Base-by-base conservation (phyloP, 2,329 filamentous ascomycete species). In the Leptographium flavum region DNA sequence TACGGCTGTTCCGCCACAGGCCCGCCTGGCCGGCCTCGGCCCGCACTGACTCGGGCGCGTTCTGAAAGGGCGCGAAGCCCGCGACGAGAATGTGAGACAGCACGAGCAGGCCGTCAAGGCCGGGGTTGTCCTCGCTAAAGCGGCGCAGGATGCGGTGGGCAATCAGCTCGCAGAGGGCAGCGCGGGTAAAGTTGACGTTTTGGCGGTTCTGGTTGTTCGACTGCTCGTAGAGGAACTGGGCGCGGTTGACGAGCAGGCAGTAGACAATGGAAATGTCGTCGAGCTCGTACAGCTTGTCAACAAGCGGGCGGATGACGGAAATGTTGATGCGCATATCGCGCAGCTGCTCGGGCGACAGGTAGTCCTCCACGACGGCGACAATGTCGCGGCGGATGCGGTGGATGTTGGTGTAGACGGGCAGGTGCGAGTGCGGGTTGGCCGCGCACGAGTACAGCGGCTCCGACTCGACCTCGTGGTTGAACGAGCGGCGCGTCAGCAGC, bases 61-160 rank as follows among this genome's bases (percentile, higher is more conserved):
- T 85, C 61, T 92, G 85, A 54, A 92, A 92, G 1, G 86, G 85
- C 55, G 87, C 81, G 55, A 93, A 92, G 14, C 83, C 83, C 15
- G 84, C 83, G 14, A 93, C 82, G 19, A 92, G 73, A 28, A 92
- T 81, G 53, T 88, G 83, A 6, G 85, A 78, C 6, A 92, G 69
- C 21, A 86, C 66, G 5, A 92, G 66, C 13, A 92, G 69, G 1
- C 84, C 83, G 23, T 79, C 70, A 0, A 77, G 68, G 5, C 82
- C 83, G 14, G 78, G 74, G 47, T 84, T 78, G 53, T 87, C 80
- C 62, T 92, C 85, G 53, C 84, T 81, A 55, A 85, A 87, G 43
- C 83, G 79, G 31, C 86, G 73, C 45, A 92, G 64, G 39, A 93
- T 81, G 48, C 85, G 79, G 47, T 78, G 82, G 9, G 86, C 86